Base-by-base conservation (phyloP, 2,329 filamentous ascomycete species). In the Hypoxylon sp. region DNA sequence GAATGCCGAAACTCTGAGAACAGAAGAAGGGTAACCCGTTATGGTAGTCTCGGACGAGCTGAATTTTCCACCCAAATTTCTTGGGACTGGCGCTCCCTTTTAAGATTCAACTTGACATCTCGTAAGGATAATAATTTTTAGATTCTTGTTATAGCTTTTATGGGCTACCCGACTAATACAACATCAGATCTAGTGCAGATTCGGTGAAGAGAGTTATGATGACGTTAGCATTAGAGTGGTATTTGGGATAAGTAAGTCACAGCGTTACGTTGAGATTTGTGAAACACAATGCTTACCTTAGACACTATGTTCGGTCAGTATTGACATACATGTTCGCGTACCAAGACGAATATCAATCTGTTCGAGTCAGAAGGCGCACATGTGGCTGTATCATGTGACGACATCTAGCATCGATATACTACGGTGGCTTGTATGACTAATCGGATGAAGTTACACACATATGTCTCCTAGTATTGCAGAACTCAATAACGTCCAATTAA, bases 401-500 rank as follows among this genome's bases (percentile, higher is more conserved):
- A 34, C 15, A 34, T 32, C 32, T 13, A 6, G 11, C 32, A 15
- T 34, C 32, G 6, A 10, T 3, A 32, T 10, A 32, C 8, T 32
- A 10, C 30, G 6, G 13, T 34, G 13, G 32, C 11, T 4, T 13
- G 6, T 2, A 34, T 34, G 32, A 34, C 32, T 34, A 34, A 34
- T 34, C 32, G 13, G 13, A 13, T 15, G 11, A 34, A 15, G 10
- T 15, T 34, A 34, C 15, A 34, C 3, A 34, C 15, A 34, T 15
- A 15, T 34, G 2, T 34, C 30, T 13, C 24, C 11, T 10, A 8
- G 19, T 11, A 44, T 22, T 19, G 43, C 15, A 51, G 32, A 22
- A 44, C 19, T 13, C 30, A 22, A 7, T 10, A 30, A 65, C 59
- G 63, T 65, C 59, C 41, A 65, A 65, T 59, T 66, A 63, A 66